Evolutionary conservation across 495 filamentous ascomycete species (phyloP).

Genomic region (Choiromyces venosus): DNA sequence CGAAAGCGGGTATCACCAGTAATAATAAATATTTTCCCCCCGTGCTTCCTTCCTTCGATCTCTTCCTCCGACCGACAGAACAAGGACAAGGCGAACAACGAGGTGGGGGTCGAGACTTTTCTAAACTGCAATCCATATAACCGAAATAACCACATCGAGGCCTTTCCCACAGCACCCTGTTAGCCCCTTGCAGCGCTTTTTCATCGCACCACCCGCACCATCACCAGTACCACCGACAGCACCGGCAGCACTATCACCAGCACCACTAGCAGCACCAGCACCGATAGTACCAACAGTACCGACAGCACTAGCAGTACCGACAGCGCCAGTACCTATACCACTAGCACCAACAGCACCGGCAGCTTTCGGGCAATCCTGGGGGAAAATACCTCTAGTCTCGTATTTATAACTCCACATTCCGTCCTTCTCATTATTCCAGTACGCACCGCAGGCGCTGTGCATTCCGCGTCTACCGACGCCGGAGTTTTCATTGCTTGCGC

Average conservation of each 20-base stretch:
- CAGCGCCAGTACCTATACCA: too few species aligned
- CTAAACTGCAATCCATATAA: slow-evolving; percentile 77
- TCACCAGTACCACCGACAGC: background rate
- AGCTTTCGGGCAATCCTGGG: background rate
- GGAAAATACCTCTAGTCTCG: slow-evolving; percentile 46
- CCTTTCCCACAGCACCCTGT: slow-evolving; percentile 50
- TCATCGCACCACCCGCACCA: background rate
- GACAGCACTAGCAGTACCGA: too few species aligned
- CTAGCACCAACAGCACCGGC: background rate
- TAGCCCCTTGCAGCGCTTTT: background rate
- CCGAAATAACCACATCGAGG: slow-evolving; percentile 82
- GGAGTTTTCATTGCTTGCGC: slow-evolving; percentile 48
- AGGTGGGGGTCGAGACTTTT: background rate
- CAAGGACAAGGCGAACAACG: background rate
- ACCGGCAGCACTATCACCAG: too few species aligned
- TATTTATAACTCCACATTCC: slow-evolving; percentile 98
- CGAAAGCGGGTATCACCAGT: background rate
- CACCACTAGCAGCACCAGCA: too few species aligned
- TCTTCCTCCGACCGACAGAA: background rate
- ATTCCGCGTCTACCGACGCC: slow-evolving; percentile 81
- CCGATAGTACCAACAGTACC: too few species aligned
- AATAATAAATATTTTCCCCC: background rate
- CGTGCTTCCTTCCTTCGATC: background rate
- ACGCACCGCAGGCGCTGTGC: slow-evolving; percentile 91
- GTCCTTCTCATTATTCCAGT: slow-evolving; percentile 95